Evolutionary conservation across 208 protist genomes (phyloP).

Genomic region (Trypanosoma melophagium): DNA sequence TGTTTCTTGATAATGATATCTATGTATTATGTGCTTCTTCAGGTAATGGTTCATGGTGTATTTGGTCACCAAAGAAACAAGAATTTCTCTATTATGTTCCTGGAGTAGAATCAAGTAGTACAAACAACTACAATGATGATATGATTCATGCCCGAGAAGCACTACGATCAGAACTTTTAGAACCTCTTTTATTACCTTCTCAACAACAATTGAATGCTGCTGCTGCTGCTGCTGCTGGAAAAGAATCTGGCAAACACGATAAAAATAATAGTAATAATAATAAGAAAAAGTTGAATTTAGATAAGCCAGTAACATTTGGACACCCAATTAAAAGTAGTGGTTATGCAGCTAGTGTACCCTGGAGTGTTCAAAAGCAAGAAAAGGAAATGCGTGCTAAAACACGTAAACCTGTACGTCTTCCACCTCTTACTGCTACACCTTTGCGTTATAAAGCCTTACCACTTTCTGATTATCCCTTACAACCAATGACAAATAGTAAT

Average conservation of each 20-base stretch:
- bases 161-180: constrained; percentile 45
- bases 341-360: constrained; percentile 57
- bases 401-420: neutral
- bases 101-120: neutral
- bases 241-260: constrained; percentile 21
- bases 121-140: constrained; percentile 29
- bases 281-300: constrained; percentile 10
- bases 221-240: neutral
- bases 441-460: constrained; percentile 17
- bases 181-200: constrained; percentile 23
- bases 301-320: constrained; percentile 47
- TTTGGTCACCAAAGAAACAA: constrained; percentile 14
- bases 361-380: constrained; percentile 38
- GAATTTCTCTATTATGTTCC: constrained; percentile 20
- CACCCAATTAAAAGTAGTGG: constrained; percentile 54
- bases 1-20: constrained; percentile 23
- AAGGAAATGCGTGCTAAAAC: constrained; percentile 12
- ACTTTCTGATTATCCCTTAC: constrained; percentile 33
- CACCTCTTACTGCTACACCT: neutral
- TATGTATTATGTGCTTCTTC: constrained; percentile 6
- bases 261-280: neutral
- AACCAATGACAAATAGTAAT: constrained; percentile 33
- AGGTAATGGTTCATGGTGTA: constrained; percentile 33
- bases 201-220: constrained; percentile 1
- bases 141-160: constrained; percentile 64